Conservation (phyloP, 768 basidiomycete genomes). For the Clavaria fumosa region DNA sequence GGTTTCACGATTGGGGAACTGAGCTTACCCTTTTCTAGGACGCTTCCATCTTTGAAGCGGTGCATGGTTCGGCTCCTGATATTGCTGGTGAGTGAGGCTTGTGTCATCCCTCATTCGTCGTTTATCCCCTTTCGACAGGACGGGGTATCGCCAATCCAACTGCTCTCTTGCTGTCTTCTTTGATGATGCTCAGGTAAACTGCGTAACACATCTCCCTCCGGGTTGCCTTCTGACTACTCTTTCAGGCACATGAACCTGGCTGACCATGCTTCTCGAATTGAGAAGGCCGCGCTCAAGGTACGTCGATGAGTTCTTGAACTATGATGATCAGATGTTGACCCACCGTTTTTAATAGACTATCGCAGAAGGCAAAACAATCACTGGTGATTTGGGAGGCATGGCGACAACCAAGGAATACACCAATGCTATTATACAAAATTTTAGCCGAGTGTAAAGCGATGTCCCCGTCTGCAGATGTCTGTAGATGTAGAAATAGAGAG, state of each 20-base stretch:
- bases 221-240: conserved; percentile 5
- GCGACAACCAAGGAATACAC: conserved; percentile 85
- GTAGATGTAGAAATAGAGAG: conserved; percentile 1
- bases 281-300: conserved; percentile 80
- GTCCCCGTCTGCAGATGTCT: not conserved
- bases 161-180: conserved; percentile 83
- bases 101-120: conserved; percentile 1
- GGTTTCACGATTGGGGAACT: conserved; percentile 59
- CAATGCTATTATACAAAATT: conserved; percentile 68
- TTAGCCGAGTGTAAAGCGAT: conserved; percentile 24
- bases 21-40: conserved; percentile 42
- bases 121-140: conserved; percentile 26
- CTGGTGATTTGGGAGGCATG: conserved; percentile 91
- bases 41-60: conserved; percentile 98
- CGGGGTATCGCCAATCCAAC: conserved; percentile 98
- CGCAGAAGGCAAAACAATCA: conserved; percentile 90
- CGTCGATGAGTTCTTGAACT: no score
- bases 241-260: conserved; percentile 89
- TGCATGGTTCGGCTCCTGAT: conserved; percentile 98
- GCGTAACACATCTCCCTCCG: not conserved
- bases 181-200: conserved; percentile 92
- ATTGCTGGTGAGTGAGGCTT: conserved; percentile 58
- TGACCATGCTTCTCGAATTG: conserved; percentile 75
- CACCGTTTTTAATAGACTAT: conserved; percentile 52
- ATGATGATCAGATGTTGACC: no score